Base-by-base conservation (phyloP, 345 rosid genomes). In the Rhodamnia rubescens region DNA sequence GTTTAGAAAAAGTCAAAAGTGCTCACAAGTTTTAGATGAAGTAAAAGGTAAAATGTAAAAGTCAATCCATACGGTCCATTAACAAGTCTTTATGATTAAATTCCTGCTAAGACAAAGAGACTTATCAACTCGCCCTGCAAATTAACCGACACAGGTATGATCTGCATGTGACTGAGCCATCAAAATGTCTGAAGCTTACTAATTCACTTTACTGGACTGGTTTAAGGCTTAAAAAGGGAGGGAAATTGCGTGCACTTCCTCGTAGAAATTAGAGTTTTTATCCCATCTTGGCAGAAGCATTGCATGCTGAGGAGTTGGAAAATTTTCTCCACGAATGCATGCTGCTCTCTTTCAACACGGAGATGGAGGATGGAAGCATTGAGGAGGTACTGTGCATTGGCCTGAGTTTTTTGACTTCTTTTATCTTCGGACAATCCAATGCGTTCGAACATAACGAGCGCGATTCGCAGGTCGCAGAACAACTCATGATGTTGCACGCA, bases 321-420 rank as follows among this genome's bases (percentile, higher is more conserved):
- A 92, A 86, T 84, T 88, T 95, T 84, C 91, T 96, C 51, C 93
- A 96, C 83, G 97, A 96, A 90, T 90, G 89, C 85, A 86, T 95
- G 93, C 88, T 96, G 58, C 92, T 96, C 49, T 90, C 92, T 83
- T 94, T 96, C 90, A 95, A 94, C 86, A 93, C 99, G 56, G 96
- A 96, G 87, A 90, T 96, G 11, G 99, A 96, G 87, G 97, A 96
- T 88, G 99, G 97, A 82, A 96, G 97, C 94, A 94, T 95, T 85
- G 97, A 95, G 84, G 92, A 95, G 92, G 98, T 92, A 83, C 12
- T 29, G 50, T n/a, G 40, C 8, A 32, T 8, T 49, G 83, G 83
- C 83, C 83, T 24, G 53, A 81, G 47, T 36, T 69, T 69, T 16
- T 53, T 69, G n/a, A 0, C 11, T 58, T 57, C 20, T 22, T 55